These are phyloP conservation scores for Candida endomychidarum DNA, from an alignment of 805 yeast species.

Conservation along the genomic window DNA sequence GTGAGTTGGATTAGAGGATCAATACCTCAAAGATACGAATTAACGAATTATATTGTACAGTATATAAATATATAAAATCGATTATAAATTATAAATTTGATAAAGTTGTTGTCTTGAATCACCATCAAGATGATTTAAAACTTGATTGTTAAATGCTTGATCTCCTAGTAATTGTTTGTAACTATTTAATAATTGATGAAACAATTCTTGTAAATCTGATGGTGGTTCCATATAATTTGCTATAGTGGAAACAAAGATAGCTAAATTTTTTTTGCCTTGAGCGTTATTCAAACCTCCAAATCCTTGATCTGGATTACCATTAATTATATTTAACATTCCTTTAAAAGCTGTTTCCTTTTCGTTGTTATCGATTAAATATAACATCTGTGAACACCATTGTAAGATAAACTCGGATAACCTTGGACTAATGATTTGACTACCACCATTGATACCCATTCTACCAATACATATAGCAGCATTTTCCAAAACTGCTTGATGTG, in stretches of 20 bases:
- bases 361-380: conserved; percentile 69
- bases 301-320: conserved; percentile 61
- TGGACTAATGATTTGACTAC: conserved; percentile 51
- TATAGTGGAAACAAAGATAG: conserved; percentile 57
- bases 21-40: too few species aligned
- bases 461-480: conserved; percentile 91
- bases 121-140: conserved; percentile 31
- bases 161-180: conserved; percentile 50
- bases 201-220: conserved; percentile 41
- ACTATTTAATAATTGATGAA: conserved; percentile 45
- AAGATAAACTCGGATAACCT: conserved; percentile 57
- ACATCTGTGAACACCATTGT: conserved; percentile 72
- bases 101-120: conserved; percentile 26
- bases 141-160: conserved; percentile 29
- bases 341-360: conserved; percentile 86
- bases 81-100: conserved; percentile 21
- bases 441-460: conserved; percentile 66
- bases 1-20: too few species aligned
- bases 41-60: conserved; percentile 4
- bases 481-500: conserved; percentile 68
- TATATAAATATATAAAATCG: conserved; percentile 7
- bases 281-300: conserved; percentile 47
- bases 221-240: conserved; percentile 55
- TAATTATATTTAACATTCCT: conserved; percentile 76
- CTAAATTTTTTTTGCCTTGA: conserved; percentile 47